Evolutionary conservation across 2,329 filamentous ascomycete genomes (phyloP).

Genomic region (Teratosphaeriaceae sp.): DNA sequence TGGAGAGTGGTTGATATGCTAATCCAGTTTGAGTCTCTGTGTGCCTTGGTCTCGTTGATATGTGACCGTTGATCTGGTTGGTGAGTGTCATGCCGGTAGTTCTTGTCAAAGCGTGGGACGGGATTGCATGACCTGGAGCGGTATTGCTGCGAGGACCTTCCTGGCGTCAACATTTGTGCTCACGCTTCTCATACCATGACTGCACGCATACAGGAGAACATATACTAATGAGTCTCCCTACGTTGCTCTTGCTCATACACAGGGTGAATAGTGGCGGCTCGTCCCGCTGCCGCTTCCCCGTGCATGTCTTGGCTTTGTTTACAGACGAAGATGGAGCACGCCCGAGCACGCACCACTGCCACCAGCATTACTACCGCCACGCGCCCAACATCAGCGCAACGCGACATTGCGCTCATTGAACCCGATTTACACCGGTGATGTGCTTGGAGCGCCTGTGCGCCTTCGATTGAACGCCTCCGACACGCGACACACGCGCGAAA

Average conservation of each 20-base stretch:
- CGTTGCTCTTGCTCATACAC: neutral
- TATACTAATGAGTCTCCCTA: no score
- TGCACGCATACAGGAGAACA: no score
- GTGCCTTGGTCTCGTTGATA: no score
- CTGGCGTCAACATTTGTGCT: neutral
- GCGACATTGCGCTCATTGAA: conserved; percentile 11
- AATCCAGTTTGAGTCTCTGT: no score
- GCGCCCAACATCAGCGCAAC: conserved; percentile 9
- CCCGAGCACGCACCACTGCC: conserved; percentile 1
- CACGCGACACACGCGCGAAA: conserved; percentile 13
- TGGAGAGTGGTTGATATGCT: no score
- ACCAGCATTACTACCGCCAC: conserved; percentile 19
- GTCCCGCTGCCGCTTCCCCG: neutral
- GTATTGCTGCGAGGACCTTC: no score
- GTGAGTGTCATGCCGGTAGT: no score
- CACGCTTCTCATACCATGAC: neutral
- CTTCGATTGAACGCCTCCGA: neutral
- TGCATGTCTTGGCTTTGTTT: neutral
- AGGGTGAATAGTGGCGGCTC: neutral
- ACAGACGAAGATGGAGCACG: no score
- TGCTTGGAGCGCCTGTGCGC: conserved; percentile 5
- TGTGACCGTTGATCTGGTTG: no score
- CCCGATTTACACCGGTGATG: conserved; percentile 1
- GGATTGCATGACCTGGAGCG: no score
- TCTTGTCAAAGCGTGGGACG: no score